phyloP scores from a whole-genome alignment of 164 flowering plant genomes.

The Vitis amurensis region DNA sequence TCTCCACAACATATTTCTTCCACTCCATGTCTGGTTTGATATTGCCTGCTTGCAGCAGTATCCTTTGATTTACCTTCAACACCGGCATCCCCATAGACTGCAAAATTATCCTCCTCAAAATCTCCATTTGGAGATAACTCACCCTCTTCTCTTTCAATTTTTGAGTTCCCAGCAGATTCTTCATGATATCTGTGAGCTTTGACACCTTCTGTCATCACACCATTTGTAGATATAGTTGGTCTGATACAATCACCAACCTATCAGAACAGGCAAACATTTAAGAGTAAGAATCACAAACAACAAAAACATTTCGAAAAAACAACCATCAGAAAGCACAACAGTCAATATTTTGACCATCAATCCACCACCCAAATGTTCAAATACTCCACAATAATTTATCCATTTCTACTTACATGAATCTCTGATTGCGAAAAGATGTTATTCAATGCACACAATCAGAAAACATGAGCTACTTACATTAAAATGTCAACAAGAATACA shows the following conservation, averaged over 20 bases:
- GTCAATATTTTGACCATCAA: neutral
- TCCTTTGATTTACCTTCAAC: conserved; percentile 40
- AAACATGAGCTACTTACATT: neutral
- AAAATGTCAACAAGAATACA: neutral
- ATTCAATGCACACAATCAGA: neutral
- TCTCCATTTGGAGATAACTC: conserved; percentile 87
- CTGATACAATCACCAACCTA: conserved; percentile 38
- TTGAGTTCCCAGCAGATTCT: conserved; percentile 39
- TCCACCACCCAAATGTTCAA: neutral
- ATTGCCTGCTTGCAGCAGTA: conserved; percentile 38
- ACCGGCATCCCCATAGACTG: conserved; percentile 45
- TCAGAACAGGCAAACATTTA: neutral
- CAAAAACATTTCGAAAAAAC: neutral
- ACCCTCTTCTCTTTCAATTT: conserved; percentile 90
- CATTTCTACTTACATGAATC: neutral
- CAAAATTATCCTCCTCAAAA: conserved; percentile 77
- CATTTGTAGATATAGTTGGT: conserved; percentile 39
- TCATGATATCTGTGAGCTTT: conserved; percentile 42
- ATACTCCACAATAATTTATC: neutral
- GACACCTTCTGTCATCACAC: conserved; percentile 30
- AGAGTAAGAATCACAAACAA: neutral
- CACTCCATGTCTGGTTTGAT: conserved; percentile 39
- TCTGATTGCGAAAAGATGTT: neutral
- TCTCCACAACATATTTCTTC: conserved; percentile 43
- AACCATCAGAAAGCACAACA: neutral